A percentile compares a stretch with the other conserved stretches of the same genome.
Evolutionary conservation across 257 asterid genomes (phyloP).

Genomic region (Orobanche coerulescens): DNA sequence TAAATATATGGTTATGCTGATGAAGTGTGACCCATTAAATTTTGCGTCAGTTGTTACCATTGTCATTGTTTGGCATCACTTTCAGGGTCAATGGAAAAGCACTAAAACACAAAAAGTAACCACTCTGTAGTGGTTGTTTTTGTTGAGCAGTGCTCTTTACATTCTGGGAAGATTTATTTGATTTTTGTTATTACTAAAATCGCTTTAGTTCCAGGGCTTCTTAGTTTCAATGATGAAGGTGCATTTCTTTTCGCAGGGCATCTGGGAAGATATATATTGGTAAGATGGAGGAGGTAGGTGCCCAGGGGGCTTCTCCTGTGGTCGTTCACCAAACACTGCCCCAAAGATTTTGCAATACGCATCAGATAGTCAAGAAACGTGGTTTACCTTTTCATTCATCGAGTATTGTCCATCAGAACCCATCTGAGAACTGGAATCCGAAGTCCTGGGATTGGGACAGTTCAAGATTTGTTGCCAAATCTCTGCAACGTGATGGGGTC

Average conservation of each 20-base stretch:
- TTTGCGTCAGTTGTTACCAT: not conserved
- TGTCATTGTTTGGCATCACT: slow-evolving; percentile 11
- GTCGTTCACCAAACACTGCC: slow-evolving; percentile 40
- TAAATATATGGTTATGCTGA: not conserved
- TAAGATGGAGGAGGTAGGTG: slow-evolving; percentile 54
- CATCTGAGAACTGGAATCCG: slow-evolving; percentile 53
- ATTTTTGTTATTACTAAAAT: not conserved
- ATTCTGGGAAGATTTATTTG: not conserved
- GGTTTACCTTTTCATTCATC: slow-evolving; percentile 37
- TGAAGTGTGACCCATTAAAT: not conserved
- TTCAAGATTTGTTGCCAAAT: slow-evolving; percentile 56
- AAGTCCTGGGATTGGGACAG: slow-evolving; percentile 82
- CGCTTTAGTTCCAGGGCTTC: not conserved
- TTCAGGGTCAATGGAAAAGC: too few species aligned
- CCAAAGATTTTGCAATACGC: slow-evolving; percentile 35
- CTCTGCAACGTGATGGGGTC: slow-evolving; percentile 30
- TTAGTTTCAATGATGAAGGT: not conserved
- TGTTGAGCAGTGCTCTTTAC: not conserved
- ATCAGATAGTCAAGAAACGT: slow-evolving; percentile 55
- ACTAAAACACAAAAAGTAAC: too few species aligned
- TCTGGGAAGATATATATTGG: not conserved
- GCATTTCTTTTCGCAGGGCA: slow-evolving; percentile 8
- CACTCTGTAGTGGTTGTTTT: not conserved
- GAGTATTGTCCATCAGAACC: slow-evolving; percentile 26
- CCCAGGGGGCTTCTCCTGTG: slow-evolving; percentile 55